Percentiles rank a stretch among this genome's conserved stretches.
Conservation (phyloP, 1,284 basidiomycete species). For the Moesziomyces sp. region DNA sequence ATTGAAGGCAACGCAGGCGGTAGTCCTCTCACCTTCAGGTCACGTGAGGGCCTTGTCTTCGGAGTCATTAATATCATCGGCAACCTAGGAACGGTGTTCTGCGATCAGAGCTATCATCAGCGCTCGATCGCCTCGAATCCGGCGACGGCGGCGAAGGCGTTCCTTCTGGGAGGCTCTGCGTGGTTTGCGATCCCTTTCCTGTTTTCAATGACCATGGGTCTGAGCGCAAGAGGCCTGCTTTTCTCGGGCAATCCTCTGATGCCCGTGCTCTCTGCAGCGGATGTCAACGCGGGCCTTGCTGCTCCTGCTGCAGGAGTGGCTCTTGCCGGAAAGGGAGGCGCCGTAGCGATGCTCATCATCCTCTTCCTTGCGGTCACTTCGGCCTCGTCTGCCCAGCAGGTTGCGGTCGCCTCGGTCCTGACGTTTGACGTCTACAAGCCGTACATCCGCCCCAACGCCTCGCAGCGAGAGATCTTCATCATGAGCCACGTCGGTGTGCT, state of each 20-base stretch:
- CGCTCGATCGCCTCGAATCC: constrained; percentile 87
- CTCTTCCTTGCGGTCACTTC: constrained; percentile 77
- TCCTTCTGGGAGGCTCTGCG: constrained; percentile 84
- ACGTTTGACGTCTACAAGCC: constrained; percentile 75
- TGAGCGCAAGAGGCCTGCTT: constrained; percentile 72
- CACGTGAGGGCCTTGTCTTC: constrained; percentile 83
- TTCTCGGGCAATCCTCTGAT: constrained; percentile 50
- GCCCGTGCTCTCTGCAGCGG: constrained; percentile 43
- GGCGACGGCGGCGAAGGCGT: constrained; percentile 84
- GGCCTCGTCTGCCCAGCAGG: constrained; percentile 86
- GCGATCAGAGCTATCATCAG: constrained; percentile 76
- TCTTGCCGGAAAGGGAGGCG: constrained; percentile 76
- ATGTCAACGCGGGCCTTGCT: constrained; percentile 61
- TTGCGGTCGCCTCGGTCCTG: constrained; percentile 76
- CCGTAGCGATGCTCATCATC: constrained; percentile 81
- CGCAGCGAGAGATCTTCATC: constrained; percentile 74
- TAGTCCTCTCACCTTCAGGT: constrained; percentile 81
- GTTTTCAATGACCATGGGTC: constrained; percentile 74
- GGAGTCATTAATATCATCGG: constrained; percentile 81
- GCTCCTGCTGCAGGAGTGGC: constrained; percentile 74
- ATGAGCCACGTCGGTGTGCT: constrained; percentile 75
- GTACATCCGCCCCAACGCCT: constrained; percentile 75
- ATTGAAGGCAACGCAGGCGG: constrained; percentile 75
- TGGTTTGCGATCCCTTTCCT: constrained; percentile 76
- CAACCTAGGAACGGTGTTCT: constrained; percentile 73